A percentile compares a stretch with the other conserved stretches of the same genome.
These are phyloP conservation scores for Yarrowia keelungensis DNA, from an alignment of 805 yeast species.

Conservation along the genomic window DNA sequence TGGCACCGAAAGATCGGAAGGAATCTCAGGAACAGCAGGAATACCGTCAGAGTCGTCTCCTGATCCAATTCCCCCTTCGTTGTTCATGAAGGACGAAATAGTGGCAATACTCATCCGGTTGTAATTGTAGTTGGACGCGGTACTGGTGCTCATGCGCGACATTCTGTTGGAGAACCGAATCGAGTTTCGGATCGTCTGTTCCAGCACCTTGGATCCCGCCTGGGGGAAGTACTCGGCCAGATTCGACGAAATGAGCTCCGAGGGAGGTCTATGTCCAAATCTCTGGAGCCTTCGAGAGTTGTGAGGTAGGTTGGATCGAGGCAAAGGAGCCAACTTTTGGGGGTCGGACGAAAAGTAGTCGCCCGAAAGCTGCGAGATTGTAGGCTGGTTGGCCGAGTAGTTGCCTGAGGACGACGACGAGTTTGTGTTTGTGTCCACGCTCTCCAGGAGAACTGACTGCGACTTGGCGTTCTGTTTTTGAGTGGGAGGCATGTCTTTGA, in stretches of 20 bases:
- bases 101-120: slow-evolving; percentile 48
- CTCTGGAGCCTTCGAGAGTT: slow-evolving; percentile 23
- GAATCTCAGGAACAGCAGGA: slow-evolving; percentile 43
- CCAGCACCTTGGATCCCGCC: slow-evolving; percentile 71
- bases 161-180: slow-evolving; percentile 76
- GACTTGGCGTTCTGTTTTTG: slow-evolving; percentile 46
- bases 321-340: slow-evolving; percentile 18
- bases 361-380: slow-evolving; percentile 29
- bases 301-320: slow-evolving; percentile 21
- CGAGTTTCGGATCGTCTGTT: slow-evolving; percentile 82
- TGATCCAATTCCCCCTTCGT: slow-evolving; percentile 33
- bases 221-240: slow-evolving; percentile 91
- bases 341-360: slow-evolving; percentile 28
- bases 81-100: slow-evolving; percentile 46
- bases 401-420: slow-evolving; percentile 7
- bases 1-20: slow-evolving; percentile 28
- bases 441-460: slow-evolving; percentile 44
- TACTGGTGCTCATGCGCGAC: slow-evolving; percentile 51
- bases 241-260: slow-evolving; percentile 87
- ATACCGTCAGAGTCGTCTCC: slow-evolving; percentile 42
- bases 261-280: slow-evolving; percentile 87
- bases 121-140: slow-evolving; percentile 37
- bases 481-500: slow-evolving; percentile 66
- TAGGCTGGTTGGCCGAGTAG: slow-evolving; percentile 30
- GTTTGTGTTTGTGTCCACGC: slow-evolving; percentile 6